Conservation (phyloP, 2,329 filamentous ascomycete genomes). For the Tolypocladium amazonense region DNA sequence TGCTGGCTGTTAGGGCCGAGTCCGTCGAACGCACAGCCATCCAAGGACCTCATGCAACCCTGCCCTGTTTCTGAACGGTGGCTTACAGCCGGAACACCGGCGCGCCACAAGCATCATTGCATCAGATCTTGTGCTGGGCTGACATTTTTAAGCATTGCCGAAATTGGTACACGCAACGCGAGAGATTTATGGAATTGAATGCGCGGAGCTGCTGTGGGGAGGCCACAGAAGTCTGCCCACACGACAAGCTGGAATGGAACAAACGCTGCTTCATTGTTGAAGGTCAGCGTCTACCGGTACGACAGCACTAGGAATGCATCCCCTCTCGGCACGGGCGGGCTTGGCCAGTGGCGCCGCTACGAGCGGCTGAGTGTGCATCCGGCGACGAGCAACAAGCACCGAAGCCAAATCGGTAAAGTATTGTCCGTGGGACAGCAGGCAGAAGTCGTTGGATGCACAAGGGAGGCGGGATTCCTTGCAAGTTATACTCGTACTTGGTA, state of each 20-base stretch:
- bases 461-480: not conserved
- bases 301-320: not conserved
- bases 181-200: not conserved
- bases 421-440: not conserved
- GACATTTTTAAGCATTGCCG: not conserved
- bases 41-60: no score
- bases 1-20: not conserved
- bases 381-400: not conserved
- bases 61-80: constrained; percentile 1
- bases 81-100: not conserved
- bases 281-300: not conserved
- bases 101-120: not conserved
- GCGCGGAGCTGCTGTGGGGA: not conserved
- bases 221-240: not conserved
- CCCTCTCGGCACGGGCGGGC: not conserved
- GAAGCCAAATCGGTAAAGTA: not conserved
- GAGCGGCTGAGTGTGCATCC: not conserved
- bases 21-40: not conserved
- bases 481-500: not conserved
- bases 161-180: not conserved
- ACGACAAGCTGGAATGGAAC: not conserved
- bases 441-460: not conserved
- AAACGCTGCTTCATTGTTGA: not conserved
- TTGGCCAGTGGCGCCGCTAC: not conserved
- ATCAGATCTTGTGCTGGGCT: not conserved